A percentile compares a stretch with the other conserved stretches of the same genome.
Evolutionary conservation across 306 rosid species (phyloP).

Genomic region (Quercus rubra): DNA sequence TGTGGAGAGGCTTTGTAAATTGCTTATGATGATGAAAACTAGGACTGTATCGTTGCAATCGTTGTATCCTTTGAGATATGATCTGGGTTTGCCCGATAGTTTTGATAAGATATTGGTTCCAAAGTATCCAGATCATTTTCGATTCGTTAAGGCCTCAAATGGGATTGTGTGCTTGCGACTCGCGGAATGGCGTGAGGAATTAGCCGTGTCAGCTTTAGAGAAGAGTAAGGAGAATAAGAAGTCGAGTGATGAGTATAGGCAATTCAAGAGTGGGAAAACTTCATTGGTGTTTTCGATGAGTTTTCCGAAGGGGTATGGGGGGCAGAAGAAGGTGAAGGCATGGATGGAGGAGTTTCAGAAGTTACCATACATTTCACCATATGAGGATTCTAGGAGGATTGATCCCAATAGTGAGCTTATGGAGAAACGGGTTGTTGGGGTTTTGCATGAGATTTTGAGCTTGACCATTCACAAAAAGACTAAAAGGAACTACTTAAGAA

Average conservation of each 20-base stretch:
- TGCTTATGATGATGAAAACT: constrained; percentile 74
- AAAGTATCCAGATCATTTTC: constrained; percentile 51
- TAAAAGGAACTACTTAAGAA: constrained; percentile 77
- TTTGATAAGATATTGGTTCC: constrained; percentile 65
- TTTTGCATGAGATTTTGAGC: constrained; percentile 80
- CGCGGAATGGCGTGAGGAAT: constrained; percentile 55
- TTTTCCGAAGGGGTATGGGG: constrained; percentile 90
- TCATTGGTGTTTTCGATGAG: constrained; percentile 69
- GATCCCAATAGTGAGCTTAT: constrained; percentile 86
- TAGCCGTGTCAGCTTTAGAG: constrained; percentile 69
- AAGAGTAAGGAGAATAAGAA: constrained; percentile 43
- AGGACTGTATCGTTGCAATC: constrained; percentile 47
- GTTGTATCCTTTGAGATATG: constrained; percentile 69
- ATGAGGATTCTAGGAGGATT: constrained; percentile 53
- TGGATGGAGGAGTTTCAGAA: constrained; percentile 98
- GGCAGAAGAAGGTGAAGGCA: constrained; percentile 64
- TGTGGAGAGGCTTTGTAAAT: constrained; percentile 53
- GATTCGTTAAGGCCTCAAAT: constrained; percentile 43
- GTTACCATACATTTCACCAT: constrained; percentile 81
- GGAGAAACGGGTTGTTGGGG: constrained; percentile 94
- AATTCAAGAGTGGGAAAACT: constrained; percentile 63
- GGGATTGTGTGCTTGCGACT: constrained; percentile 45
- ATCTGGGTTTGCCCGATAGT: constrained; percentile 77
- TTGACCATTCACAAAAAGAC: constrained; percentile 86
- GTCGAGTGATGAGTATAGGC: constrained; percentile 52